A percentile compares a stretch with the other conserved stretches of the same genome.
phyloP scores from a whole-genome alignment of 306 rosid genomes.

The Potentilla sterilis region DNA sequence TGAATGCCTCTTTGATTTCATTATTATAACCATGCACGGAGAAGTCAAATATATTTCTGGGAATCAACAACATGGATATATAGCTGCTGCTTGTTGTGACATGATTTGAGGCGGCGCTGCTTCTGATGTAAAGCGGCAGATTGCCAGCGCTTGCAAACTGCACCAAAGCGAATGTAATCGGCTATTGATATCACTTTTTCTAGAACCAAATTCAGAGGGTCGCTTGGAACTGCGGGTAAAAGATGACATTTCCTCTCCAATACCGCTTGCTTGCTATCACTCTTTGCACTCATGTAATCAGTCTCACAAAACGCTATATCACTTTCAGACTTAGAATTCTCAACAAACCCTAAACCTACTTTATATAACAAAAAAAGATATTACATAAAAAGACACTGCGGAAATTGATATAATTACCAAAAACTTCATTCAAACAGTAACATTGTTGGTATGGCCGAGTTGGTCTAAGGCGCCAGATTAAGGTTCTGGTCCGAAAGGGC shows the following conservation, averaged over 20 bases:
- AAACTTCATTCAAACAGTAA: too few species aligned
- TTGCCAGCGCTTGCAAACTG: not conserved
- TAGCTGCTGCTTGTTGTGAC: not conserved
- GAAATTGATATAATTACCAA: too few species aligned
- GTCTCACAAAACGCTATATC: not conserved
- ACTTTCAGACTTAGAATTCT: not conserved
- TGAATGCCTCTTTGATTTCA: too few species aligned
- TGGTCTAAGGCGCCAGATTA: conserved; percentile 19
- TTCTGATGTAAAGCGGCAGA: not conserved
- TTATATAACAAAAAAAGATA: too few species aligned
- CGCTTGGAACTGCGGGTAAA: not conserved
- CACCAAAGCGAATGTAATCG: not conserved
- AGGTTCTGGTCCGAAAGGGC: conserved; percentile 19
- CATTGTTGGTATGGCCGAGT: conserved; percentile 16
- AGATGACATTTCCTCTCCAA: not conserved
- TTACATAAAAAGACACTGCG: too few species aligned
- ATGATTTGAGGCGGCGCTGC: not conserved
- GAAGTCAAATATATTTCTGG: too few species aligned
- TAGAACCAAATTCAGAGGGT: not conserved
- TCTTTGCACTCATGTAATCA: not conserved
- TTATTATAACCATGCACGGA: too few species aligned
- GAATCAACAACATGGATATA: not conserved
- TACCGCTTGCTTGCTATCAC: not conserved
- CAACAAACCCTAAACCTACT: not conserved
- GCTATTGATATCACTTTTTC: not conserved